phyloP scores from a whole-genome alignment of 345 rosid genomes.

The Aegle marmelos region DNA sequence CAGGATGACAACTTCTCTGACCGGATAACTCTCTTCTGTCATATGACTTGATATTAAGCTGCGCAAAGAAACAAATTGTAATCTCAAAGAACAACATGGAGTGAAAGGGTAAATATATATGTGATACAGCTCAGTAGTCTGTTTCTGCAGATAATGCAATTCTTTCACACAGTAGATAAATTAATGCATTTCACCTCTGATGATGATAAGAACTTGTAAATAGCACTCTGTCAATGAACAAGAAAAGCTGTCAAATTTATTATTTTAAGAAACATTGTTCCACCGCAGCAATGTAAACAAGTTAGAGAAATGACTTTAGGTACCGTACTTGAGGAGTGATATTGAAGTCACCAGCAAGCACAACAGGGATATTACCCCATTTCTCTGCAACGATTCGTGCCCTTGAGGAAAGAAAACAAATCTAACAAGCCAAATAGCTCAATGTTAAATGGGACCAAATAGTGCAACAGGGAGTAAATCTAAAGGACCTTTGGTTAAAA shows the following conservation, averaged over 20 bases:
- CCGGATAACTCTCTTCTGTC: constrained; percentile 70
- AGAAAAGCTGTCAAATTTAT: neutral
- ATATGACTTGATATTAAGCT: constrained; percentile 60
- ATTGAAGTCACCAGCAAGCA: constrained; percentile 62
- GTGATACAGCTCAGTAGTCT: neutral
- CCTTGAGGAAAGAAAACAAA: constrained; percentile 42
- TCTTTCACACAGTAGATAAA: neutral
- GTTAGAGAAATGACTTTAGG: neutral
- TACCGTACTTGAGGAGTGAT: constrained; percentile 60
- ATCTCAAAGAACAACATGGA: constrained; percentile 1
- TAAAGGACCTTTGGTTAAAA: neutral
- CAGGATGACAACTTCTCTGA: constrained; percentile 63
- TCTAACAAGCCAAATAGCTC: constrained; percentile 31
- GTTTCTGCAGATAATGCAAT: neutral
- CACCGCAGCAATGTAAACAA: neutral
- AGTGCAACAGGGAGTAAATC: constrained; percentile 1
- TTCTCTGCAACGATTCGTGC: constrained; percentile 59
- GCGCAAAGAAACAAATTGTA: constrained; percentile 26
- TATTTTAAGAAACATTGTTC: neutral
- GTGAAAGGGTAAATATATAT: neutral
- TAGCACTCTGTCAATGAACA: constrained; percentile 58
- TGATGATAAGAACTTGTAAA: constrained; percentile 69
- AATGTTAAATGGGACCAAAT: constrained; percentile 7
- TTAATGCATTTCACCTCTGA: constrained; percentile 47
- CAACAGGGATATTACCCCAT: constrained; percentile 69